Base-by-base conservation (phyloP, 2,329 filamentous ascomycete genomes). In the Sphaerulina musiva region DNA sequence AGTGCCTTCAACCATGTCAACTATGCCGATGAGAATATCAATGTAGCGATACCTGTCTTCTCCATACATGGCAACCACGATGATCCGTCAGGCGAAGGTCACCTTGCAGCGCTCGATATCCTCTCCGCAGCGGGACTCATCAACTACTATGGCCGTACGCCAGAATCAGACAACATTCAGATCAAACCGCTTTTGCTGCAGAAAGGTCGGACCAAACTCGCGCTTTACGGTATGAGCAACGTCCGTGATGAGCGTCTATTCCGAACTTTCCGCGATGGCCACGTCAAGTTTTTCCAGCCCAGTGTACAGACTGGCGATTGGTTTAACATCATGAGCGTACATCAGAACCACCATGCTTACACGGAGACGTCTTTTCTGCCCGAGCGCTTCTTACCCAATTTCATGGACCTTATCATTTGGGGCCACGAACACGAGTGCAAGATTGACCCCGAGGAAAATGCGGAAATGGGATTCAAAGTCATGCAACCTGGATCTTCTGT, bases 21-120 rank as follows among this genome's bases (percentile, higher is more conserved):
- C 72, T 98, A 98, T 72, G 90, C 97, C 71, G 93, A 98, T 66
- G 83, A 89, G 23, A 89, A 98, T 64, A 96, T 98, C 71, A 98
- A 98, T 66, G 83, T 98, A 57, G 89, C 91, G 1, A 96, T 97
- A 53, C 93, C 93, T 0, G 90, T 98, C 29, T 98, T 98, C 69
- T 95, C 92, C 0, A 98, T 98, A 40, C 95, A 98, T 65, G 93
- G 93, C 44, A 98, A 98, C 66, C 93, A 98, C 69, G 93, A 98
- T 67, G 93, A 98, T 68, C 93, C 93, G 0, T 95, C 91, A n/a
- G 93, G 93, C 31, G 91, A 96, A 65, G 93, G 91, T 9, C 89
- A 95, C 68, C 85, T 86, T 60, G 95, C 93, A 59, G 91, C 92
- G 0, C 78, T 98, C 9, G 93, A 98, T 69, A 73, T 98, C 12